Conservation (phyloP, 2,329 filamentous ascomycete species). For the Ascochyta koolunga region DNA sequence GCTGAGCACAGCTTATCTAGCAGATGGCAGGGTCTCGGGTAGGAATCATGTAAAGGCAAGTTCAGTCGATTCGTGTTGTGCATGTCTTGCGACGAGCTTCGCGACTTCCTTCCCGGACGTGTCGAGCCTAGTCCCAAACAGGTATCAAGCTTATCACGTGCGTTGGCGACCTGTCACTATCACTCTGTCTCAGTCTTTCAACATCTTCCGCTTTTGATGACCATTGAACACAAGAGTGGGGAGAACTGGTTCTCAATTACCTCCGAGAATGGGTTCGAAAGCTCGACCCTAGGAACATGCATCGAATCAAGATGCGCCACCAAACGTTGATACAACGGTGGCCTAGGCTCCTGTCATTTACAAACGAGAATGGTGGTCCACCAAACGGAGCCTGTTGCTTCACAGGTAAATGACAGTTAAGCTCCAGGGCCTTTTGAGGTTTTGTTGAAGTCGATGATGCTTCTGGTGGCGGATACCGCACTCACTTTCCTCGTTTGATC, state of each 20-base stretch:
- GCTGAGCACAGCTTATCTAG: neutral
- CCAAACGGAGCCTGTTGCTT: neutral
- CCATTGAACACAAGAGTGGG: too few species aligned
- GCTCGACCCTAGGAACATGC: too few species aligned
- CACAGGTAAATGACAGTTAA: neutral
- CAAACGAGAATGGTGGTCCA: neutral
- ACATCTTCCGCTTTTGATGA: too few species aligned
- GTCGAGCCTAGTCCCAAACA: conserved; percentile 3
- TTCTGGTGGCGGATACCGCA: neutral
- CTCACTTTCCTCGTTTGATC: neutral
- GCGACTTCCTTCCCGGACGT: conserved; percentile 21
- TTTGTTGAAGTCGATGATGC: neutral
- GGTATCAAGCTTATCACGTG: conserved; percentile 7
- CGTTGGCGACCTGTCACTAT: neutral
- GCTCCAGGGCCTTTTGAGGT: neutral
- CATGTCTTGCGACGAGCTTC: conserved; percentile 15
- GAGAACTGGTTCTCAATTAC: too few species aligned
- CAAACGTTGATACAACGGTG: neutral
- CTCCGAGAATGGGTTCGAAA: too few species aligned
- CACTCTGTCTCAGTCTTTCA: too few species aligned
- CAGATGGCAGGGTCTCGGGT: neutral
- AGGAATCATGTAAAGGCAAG: neutral
- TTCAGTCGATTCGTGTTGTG: neutral
- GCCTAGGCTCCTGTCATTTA: neutral
- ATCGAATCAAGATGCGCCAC: neutral